Evolutionary conservation across 805 yeast genomes (phyloP), one percentile per base, ranked within the genome.

Genomic region (Candida chilensis): DNA sequence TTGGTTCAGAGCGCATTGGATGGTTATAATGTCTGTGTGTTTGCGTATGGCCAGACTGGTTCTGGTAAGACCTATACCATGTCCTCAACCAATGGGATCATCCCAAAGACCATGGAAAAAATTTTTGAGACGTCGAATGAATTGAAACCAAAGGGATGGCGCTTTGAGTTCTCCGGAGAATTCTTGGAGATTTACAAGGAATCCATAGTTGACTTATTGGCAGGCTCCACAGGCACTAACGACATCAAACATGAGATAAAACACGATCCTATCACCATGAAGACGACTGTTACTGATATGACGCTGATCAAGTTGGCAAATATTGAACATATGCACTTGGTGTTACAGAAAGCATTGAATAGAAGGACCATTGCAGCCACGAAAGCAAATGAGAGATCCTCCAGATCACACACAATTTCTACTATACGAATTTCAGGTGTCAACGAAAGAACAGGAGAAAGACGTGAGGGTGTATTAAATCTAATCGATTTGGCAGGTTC

Each of bases 41-140:
- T 90, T 59, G 95, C 97, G 1, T 90, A 92, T 50, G 98, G 98
- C 1, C 98, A 90, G 53, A 92, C 98, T 0, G 95, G 92, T 0
- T 80, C 96, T 0, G 98, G 98, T 3, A 90, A 90, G 49, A 90
- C 97, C 0, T 78, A 57, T 50, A 92, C 98, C 1, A 92, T 90
- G 97, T 70, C 87, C 2, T 57, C 70, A 0, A 44, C 52, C 1
- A 80, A 79, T 44, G 97, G 98, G 11, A 73, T 90, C 61, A 85
- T 87, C 20, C 86, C 94, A 1, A 61, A 72, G 12, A 81, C 96
- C 0, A 66, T 88, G 10, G 52, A 59, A 11, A 81, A 78, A 42
- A 79, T 90, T 4, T 86, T 86, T 45, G 54, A 66, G 4, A 70
- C 75, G 31, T 66, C 75, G 3, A 48, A 57, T 0, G 54, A 52